These are phyloP conservation scores for Royoungia palumana DNA, from an alignment of 768 basidiomycete genomes.

Conservation along the genomic window DNA sequence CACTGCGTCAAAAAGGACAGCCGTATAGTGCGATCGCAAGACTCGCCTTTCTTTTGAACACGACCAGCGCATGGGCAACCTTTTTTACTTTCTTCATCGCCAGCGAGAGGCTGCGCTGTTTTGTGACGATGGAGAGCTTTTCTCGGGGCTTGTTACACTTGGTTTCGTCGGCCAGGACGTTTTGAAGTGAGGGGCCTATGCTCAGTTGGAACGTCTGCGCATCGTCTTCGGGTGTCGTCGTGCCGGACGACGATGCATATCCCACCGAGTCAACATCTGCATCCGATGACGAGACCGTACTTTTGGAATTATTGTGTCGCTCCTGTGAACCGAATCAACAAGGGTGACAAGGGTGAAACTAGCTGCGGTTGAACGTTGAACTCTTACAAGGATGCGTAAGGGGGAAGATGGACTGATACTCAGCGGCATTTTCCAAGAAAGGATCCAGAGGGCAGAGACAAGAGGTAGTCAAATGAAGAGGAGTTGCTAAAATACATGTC, in stretches of 20 bases:
- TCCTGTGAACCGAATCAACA: constrained; percentile 1
- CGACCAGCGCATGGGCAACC: constrained; percentile 14
- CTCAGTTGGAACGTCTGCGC: constrained; percentile 21
- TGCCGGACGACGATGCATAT: constrained; percentile 29
- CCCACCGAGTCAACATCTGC: constrained; percentile 20
- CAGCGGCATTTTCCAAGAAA: constrained; percentile 7
- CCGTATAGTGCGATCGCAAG: too few relatives aligned
- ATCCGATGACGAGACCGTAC: constrained; percentile 18
- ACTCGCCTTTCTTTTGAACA: constrained; percentile 27
- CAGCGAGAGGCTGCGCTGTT: constrained; percentile 9
- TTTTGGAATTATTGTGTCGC: constrained; percentile 11
- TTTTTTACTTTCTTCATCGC: constrained; percentile 25
- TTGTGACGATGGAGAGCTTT: constrained; percentile 11
- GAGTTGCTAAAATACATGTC: background rate
- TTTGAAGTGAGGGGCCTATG: constrained; percentile 10
- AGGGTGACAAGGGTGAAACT: too few relatives aligned
- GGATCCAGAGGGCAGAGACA: background rate
- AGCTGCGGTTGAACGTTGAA: too few relatives aligned
- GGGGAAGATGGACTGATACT: constrained; percentile 11
- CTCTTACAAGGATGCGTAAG: constrained; percentile 11
- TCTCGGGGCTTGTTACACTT: background rate
- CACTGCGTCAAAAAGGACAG: too few relatives aligned
- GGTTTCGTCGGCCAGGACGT: constrained; percentile 4
- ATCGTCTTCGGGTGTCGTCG: constrained; percentile 33
- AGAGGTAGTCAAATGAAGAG: background rate